Conservation (phyloP, 2,329 filamentous ascomycete genomes). For the Cladophialophora psammophila region DNA sequence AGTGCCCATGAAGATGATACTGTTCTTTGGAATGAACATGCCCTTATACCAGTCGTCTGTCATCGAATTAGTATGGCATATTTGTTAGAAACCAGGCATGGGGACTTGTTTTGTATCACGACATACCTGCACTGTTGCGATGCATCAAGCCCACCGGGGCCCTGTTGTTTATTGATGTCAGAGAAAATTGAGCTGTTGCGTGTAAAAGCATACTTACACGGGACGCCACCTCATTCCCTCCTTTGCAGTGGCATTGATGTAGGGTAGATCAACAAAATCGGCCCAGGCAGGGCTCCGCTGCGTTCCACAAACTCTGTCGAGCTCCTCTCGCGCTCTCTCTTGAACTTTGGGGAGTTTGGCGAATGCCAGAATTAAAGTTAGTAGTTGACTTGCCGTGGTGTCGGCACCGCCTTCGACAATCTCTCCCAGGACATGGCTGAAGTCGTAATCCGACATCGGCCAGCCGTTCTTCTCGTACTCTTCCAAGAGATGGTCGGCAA, state of each 20-base stretch:
- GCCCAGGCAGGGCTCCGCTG: slow-evolving; percentile 46
- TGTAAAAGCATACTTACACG: slow-evolving; percentile 25
- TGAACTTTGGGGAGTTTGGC: slow-evolving; percentile 59
- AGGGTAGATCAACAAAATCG: slow-evolving; percentile 47
- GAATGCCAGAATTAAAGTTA: slow-evolving; percentile 41
- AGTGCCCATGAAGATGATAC: slow-evolving; percentile 44
- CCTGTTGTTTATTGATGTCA: too few relatives aligned
- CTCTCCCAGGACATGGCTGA: slow-evolving; percentile 22
- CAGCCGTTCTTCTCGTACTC: slow-evolving; percentile 14
- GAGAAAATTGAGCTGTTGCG: too few relatives aligned
- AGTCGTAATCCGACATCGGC: slow-evolving; percentile 15
- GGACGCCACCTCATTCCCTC: slow-evolving; percentile 55
- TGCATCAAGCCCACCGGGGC: too few relatives aligned
- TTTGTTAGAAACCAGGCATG: too few relatives aligned
- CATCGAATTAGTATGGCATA: not conserved
- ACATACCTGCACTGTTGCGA: too few relatives aligned
- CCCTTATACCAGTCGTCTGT: slow-evolving; percentile 57
- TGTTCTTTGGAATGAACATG: slow-evolving; percentile 58
- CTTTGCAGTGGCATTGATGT: slow-evolving; percentile 49
- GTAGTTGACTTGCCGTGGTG: slow-evolving; percentile 21
- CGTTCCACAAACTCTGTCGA: slow-evolving; percentile 58
- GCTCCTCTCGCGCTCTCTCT: slow-evolving; percentile 55
- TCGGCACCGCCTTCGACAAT: slow-evolving; percentile 28
- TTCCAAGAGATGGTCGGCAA: slow-evolving; percentile 23
- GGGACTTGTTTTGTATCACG: too few relatives aligned